Base-by-base conservation (phyloP, 208 protist genomes). In the Trypanosomatidae sp. region DNA sequence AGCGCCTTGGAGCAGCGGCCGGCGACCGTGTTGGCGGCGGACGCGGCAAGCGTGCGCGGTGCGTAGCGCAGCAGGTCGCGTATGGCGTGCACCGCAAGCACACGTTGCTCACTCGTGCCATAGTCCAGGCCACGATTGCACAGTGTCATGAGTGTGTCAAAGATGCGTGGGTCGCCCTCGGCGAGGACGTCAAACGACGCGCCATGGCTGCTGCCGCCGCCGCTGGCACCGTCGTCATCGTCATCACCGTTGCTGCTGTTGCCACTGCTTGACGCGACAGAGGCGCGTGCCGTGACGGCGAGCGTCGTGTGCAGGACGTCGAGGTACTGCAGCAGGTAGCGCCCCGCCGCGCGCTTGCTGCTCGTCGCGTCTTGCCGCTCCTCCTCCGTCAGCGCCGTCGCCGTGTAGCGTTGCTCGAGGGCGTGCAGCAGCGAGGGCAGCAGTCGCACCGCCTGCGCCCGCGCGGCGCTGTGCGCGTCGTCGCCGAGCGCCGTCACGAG, bases 121-220 rank as follows among this genome's bases (percentile, higher is more conserved):
- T 90, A 94, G 66, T 94, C 85, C 20, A 94, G 66, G 13, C 77
- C 77, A 35, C 81, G 68, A 52, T 88, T 83, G 67, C 90, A 94
- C 53, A 89, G 82, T 10, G 63, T 41, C 74, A 90, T 87, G 44
- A 94, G 65, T 13, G 53, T 57, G 27, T 94, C 80, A 58, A 94
- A 90, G 20, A 90, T 59, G 10, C 73, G 69, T 28, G 78, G 79
- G 33, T 84, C 66, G 19, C 79, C 84, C 16, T 84, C 70, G 11
- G 55, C 75, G 21, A 94, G 69, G 5, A 88, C 70, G 43, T 26
- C 24, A 44, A 94, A 90, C 38, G 80, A 65, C 11, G 75, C 51
- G 13, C 25, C 24, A 48, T 48, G 49, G 50, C 45, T 70, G 32
- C 54, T 61, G 46, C 53, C 71, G n/a, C n/a, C n/a, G n/a, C n/a